These are phyloP conservation scores for Fusarium siculi DNA, from an alignment of 2,329 filamentous ascomycete species.

Conservation along the genomic window DNA sequence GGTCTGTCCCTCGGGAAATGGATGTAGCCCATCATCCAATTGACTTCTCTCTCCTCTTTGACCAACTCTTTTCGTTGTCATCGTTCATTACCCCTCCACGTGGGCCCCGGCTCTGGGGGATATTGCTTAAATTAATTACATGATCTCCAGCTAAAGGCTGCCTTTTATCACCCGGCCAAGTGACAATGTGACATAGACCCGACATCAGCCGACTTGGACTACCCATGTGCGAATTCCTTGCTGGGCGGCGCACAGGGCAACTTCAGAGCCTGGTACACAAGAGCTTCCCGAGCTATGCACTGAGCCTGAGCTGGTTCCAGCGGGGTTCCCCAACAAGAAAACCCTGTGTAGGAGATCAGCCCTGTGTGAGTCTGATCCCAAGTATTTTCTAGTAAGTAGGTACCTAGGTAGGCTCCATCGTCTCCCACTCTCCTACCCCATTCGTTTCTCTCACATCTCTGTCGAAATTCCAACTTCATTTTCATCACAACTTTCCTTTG, in stretches of 20 bases:
- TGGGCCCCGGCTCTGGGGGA: slow-evolving; percentile 27
- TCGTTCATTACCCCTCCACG: slow-evolving; percentile 36
- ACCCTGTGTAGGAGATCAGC: slow-evolving; percentile 27
- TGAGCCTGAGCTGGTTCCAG: slow-evolving; percentile 1
- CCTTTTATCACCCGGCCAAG: slow-evolving; percentile 18
- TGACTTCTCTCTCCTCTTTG: background rate
- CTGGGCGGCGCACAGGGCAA: slow-evolving; percentile 6
- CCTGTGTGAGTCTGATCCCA: slow-evolving; percentile 32
- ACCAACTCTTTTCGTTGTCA: background rate
- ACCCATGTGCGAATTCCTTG: slow-evolving; percentile 25
- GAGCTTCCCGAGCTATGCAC: slow-evolving; percentile 7
- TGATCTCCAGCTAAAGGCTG: slow-evolving; percentile 8
- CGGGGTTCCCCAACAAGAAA: slow-evolving; percentile 25
- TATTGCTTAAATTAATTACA: slow-evolving; percentile 17
- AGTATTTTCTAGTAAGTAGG: slow-evolving; percentile 33
- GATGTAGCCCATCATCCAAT: slow-evolving; percentile 6
- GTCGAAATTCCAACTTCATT: slow-evolving; percentile 21
- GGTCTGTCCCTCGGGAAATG: slow-evolving; percentile 1
- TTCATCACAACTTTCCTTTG: slow-evolving; percentile 39
- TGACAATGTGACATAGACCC: slow-evolving; percentile 35
- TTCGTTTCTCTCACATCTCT: slow-evolving; percentile 12
- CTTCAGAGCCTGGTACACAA: background rate
- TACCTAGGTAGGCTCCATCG: slow-evolving; percentile 19
- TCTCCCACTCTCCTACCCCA: slow-evolving; percentile 31
- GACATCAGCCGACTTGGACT: slow-evolving; percentile 46